phyloP scores from a whole-genome alignment of 2,329 filamentous ascomycete species.

The Colletotrichum theobromicola region DNA sequence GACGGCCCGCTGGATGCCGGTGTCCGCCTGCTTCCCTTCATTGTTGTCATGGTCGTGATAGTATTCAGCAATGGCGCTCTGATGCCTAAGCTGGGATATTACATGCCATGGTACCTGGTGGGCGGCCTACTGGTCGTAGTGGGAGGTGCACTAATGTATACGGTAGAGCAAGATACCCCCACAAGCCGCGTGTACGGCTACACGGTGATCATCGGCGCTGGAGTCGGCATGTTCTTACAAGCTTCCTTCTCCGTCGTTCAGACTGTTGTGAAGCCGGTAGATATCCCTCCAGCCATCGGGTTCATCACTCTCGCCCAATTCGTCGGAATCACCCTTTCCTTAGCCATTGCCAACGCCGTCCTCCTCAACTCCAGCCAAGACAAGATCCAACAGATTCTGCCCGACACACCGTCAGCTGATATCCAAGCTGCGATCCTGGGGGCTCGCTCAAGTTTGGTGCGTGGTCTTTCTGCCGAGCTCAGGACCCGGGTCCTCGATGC shows the following conservation, averaged over 20 bases:
- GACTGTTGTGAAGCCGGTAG: slow-evolving; percentile 29
- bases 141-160: slow-evolving; percentile 37
- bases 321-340: neutral
- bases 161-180: slow-evolving; percentile 14
- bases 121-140: slow-evolving; percentile 35
- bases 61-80: slow-evolving; percentile 33
- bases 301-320: slow-evolving; percentile 33
- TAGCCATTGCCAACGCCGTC: neutral
- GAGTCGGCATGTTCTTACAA: slow-evolving; percentile 37
- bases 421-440: neutral
- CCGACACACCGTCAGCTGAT: neutral
- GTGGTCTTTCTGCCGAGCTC: neutral
- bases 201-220: slow-evolving; percentile 43
- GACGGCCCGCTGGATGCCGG: neutral
- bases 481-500: neutral
- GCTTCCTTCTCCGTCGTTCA: slow-evolving; percentile 40
- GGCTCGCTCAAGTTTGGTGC: neutral
- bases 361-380: neutral
- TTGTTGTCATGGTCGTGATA: neutral
- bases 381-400: neutral
- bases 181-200: slow-evolving; percentile 36
- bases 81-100: slow-evolving; percentile 28
- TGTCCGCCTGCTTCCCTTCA: neutral
- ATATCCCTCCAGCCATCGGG: slow-evolving; percentile 34
- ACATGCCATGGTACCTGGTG: slow-evolving; percentile 42